Conservation (phyloP, 2,329 filamentous ascomycete species). For the Fonsecaea multimorphosa region DNA sequence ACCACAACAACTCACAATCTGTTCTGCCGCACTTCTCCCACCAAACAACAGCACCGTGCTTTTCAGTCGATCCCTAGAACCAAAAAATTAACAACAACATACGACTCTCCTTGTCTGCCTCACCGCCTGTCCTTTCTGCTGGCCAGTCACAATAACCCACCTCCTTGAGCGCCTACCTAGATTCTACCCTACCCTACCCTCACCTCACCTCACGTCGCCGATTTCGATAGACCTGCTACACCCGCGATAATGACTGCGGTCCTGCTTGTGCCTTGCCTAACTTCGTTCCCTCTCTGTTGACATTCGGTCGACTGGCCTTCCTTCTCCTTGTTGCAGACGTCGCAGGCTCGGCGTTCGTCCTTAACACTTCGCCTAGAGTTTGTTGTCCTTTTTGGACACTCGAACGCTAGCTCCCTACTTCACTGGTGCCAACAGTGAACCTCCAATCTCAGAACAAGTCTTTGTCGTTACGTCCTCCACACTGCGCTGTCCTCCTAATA, state of each 20-base stretch:
- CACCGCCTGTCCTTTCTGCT: slow-evolving; percentile 16
- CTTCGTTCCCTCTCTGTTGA: slow-evolving; percentile 33
- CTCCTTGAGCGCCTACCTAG: slow-evolving; percentile 16
- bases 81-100: neutral
- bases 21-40: slow-evolving; percentile 11
- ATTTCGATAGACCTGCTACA: neutral
- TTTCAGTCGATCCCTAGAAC: slow-evolving; percentile 16
- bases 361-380: slow-evolving; percentile 13
- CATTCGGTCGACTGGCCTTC: slow-evolving; percentile 22
- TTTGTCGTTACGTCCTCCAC: neutral
- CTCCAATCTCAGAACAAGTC: neutral
- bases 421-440: slow-evolving; percentile 17
- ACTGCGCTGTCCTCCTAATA: slow-evolving; percentile 3
- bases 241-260: slow-evolving; percentile 29
- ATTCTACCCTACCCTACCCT: slow-evolving; percentile 13
- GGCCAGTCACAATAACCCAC: slow-evolving; percentile 23
- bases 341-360: slow-evolving; percentile 34
- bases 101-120: slow-evolving; percentile 11
- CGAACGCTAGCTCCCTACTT: slow-evolving; percentile 9
- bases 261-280: slow-evolving; percentile 23
- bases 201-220: neutral
- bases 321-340: slow-evolving; percentile 22
- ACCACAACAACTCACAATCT: slow-evolving; percentile 5
- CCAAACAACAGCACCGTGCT: slow-evolving; percentile 17
- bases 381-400: slow-evolving; percentile 17